Conservation (phyloP, 331 rosid species). For the Stylosanthes scabra region DNA sequence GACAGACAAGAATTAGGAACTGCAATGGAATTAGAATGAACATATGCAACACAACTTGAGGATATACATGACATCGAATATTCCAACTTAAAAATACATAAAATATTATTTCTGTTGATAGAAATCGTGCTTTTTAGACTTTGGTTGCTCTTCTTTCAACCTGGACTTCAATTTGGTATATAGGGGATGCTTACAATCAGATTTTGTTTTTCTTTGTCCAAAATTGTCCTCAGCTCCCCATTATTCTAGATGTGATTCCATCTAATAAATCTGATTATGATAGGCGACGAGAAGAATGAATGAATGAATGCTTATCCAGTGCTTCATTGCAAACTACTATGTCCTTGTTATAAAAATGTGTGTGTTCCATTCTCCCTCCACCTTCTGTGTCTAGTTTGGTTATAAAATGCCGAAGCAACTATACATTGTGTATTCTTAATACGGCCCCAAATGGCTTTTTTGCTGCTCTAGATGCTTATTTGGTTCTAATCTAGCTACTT, state of each 20-base stretch:
- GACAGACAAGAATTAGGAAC: slow-evolving; percentile 22
- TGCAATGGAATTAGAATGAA: slow-evolving; percentile 22
- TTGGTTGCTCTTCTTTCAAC: too few relatives aligned
- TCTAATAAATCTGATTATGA: not conserved
- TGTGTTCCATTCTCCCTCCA: not conserved
- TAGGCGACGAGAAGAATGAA: not conserved
- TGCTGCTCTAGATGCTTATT: slow-evolving; percentile 12
- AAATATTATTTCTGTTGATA: not conserved
- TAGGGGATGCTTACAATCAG: not conserved
- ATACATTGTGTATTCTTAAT: not conserved
- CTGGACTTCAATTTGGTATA: not conserved
- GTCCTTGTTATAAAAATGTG: not conserved
- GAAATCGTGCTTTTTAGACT: too few relatives aligned
- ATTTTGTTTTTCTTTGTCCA: not conserved
- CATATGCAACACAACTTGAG: slow-evolving; percentile 5
- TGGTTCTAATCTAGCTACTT: slow-evolving; percentile 1
- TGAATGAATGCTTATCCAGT: not conserved
- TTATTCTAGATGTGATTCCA: not conserved
- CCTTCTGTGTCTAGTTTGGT: not conserved
- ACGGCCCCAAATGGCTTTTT: not conserved
- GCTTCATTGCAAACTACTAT: not conserved
- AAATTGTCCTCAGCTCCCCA: not conserved
- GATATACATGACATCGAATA: slow-evolving; percentile 14
- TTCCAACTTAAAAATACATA: slow-evolving; percentile 24
- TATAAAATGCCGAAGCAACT: slow-evolving; percentile 10